Conservation (phyloP, 495 filamentous ascomycete genomes). For the Gamarada debralockiae region DNA sequence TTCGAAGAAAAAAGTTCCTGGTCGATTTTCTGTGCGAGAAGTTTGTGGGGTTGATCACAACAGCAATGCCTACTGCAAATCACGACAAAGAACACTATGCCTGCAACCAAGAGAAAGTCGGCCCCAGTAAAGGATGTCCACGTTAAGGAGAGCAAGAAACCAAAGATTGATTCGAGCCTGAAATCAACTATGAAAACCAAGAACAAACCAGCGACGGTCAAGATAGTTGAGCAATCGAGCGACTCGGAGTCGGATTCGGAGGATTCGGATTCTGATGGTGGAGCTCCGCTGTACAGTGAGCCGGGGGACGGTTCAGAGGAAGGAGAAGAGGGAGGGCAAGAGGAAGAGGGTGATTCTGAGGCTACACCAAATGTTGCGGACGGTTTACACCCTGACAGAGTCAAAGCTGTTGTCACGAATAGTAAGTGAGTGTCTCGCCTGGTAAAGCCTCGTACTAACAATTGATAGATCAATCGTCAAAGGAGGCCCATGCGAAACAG, state of each 20-base stretch:
- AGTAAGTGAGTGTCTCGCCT: conserved; percentile 10
- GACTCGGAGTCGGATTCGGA: conserved; percentile 25
- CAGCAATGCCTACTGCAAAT: conserved; percentile 25
- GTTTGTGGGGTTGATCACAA: conserved; percentile 1
- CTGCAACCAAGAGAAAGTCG: conserved; percentile 24
- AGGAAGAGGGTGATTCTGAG: conserved; percentile 10
- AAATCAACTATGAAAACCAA: conserved; percentile 26
- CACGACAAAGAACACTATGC: conserved; percentile 19
- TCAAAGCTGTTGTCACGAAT: conserved; percentile 18
- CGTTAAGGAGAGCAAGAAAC: conserved; percentile 37
- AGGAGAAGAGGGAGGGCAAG: conserved; percentile 24
- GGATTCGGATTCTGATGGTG: conserved; percentile 32
- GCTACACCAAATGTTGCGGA: conserved; percentile 12
- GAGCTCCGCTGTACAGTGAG: conserved; percentile 32
- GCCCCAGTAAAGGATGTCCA: conserved; percentile 14
- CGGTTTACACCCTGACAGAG: conserved; percentile 25
- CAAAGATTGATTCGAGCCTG: conserved; percentile 29
- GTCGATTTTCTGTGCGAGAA: conserved; percentile 7
- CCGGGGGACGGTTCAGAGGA: conserved; percentile 7
- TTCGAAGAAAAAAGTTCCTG: not conserved
- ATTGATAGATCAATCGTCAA: conserved; percentile 48
- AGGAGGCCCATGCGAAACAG: conserved; percentile 89
- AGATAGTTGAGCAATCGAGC: conserved; percentile 10
- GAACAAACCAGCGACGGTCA: conserved; percentile 6
- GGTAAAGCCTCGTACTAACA: conserved; percentile 2